A percentile compares a stretch with the other conserved stretches of the same genome.
Evolutionary conservation across 2,329 filamentous ascomycete species (phyloP).

Genomic region (Neoascochyta sp.): DNA sequence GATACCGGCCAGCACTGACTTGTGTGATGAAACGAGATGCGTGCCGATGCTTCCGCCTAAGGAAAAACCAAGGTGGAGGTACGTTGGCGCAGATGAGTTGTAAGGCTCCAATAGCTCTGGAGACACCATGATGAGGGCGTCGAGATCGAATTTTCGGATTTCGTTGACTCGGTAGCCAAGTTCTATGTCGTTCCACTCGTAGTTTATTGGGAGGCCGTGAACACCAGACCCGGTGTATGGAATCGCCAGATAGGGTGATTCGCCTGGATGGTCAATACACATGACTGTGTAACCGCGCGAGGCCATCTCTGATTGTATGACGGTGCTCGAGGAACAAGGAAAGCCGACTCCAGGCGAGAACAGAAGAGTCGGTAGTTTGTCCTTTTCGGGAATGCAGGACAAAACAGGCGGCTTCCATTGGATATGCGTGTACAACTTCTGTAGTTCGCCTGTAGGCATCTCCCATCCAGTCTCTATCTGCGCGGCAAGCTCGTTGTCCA

Average conservation of each 20-base stretch:
- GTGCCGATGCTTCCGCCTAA: too few relatives aligned
- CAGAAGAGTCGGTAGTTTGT: conserved; percentile 23
- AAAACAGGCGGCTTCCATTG: not conserved
- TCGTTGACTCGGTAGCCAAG: not conserved
- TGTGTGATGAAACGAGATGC: too few relatives aligned
- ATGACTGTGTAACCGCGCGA: conserved; percentile 11
- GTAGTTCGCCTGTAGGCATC: too few relatives aligned
- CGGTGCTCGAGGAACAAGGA: conserved; percentile 5
- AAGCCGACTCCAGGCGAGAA: conserved; percentile 11
- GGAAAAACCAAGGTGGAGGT: too few relatives aligned
- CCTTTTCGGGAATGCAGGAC: conserved; percentile 19
- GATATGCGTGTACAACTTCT: not conserved
- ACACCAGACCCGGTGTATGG: conserved; percentile 1
- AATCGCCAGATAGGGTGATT: conserved; percentile 10
- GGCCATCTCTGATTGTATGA: conserved; percentile 8
- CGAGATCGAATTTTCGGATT: not conserved
- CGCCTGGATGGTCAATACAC: conserved; percentile 13
- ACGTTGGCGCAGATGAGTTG: too few relatives aligned
- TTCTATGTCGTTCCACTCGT: not conserved
- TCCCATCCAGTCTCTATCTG: too few relatives aligned
- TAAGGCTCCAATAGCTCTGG: not conserved
- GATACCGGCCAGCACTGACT: too few relatives aligned
- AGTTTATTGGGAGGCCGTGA: not conserved
- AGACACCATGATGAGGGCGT: not conserved
- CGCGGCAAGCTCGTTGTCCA: too few relatives aligned